Base-by-base conservation (phyloP, 2,329 filamentous ascomycete genomes). In the Thelonectria blattea region DNA sequence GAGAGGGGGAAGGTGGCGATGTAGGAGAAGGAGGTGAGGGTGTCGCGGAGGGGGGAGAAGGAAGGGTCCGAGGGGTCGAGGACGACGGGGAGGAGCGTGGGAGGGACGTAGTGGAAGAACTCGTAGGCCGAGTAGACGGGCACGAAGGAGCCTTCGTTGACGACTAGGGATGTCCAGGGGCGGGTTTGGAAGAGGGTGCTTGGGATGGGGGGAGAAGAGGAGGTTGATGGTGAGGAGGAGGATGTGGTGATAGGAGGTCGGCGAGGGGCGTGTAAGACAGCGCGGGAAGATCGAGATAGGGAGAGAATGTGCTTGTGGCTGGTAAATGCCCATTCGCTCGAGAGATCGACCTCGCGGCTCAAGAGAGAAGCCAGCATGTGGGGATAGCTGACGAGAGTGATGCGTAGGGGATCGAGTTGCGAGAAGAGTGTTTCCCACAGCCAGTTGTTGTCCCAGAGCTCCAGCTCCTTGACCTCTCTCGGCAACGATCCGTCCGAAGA, bases 81-180 rank as follows among this genome's bases (percentile, higher is more conserved):
- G 6, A 87, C 74, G 12, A 82, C 79, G 20, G 80, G 79, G 1
- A 91, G 76, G 57, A 91, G 80, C 14, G 87, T 87, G 0, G 87
- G 88, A 7, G 89, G 83, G 1, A 81, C 79, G 46, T 86, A 86
- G 37, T 88, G 79, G 69, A 89, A 91, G 75, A 88, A 92, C 68
- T 92, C 88, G 72, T 91, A 90, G 4, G 85, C 87, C 48, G 83
- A 83, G 75, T 91, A 93, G 6, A 86, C 88, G 58, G 83, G 82
- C n/a, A 90, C 82, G 5, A 87, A 91, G 0, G 89, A 91, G 9
- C 90, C 89, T 76, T 94, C 91, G 71, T 93, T 93, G 64, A 92
- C 84, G 2, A 84, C 78, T 0, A 92, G 68, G 17, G 84, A 81
- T 0, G 80, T 81, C 91, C 91, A 93, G 2, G 83, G 83, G 1